Evolutionary conservation across 805 yeast genomes (phyloP).

Genomic region (Kregervanrija delftensis): DNA sequence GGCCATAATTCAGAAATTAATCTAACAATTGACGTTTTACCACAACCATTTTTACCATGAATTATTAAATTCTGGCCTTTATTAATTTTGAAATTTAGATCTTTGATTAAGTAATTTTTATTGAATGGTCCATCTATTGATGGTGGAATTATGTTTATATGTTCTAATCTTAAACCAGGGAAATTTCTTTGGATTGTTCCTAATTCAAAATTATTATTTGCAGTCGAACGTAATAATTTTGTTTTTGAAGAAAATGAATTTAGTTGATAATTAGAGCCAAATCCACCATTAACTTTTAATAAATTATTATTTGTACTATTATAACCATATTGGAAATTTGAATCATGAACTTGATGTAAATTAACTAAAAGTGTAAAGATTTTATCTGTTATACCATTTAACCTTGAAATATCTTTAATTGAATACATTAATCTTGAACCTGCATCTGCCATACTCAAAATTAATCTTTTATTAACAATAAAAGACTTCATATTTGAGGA

Average conservation of each 20-base stretch:
- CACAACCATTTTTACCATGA: slow-evolving; percentile 83
- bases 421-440: slow-evolving; percentile 94
- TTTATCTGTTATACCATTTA: slow-evolving; percentile 86
- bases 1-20: slow-evolving; percentile 92
- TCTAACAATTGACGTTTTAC: slow-evolving; percentile 81
- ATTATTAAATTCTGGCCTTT: slow-evolving; percentile 68
- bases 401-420: slow-evolving; percentile 82
- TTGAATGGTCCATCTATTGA: slow-evolving; percentile 52
- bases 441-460: slow-evolving; percentile 90
- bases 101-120: slow-evolving; percentile 46
- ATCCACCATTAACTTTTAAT: slow-evolving; percentile 18
- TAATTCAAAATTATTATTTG: slow-evolving; percentile 7
- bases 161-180: slow-evolving; percentile 75
- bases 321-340: slow-evolving; percentile 42
- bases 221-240: slow-evolving; percentile 11
- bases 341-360: slow-evolving; percentile 76
- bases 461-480: slow-evolving; percentile 81
- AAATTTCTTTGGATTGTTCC: slow-evolving; percentile 80
- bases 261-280: slow-evolving; percentile 24
- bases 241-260: slow-evolving; percentile 27
- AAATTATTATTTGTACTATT: slow-evolving; percentile 7
- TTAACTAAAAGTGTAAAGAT: slow-evolving; percentile 71
- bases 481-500: slow-evolving; percentile 69
- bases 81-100: slow-evolving; percentile 54
- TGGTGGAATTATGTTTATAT: slow-evolving; percentile 78